Evolutionary conservation across 73 alveolate genomes (phyloP).

Genomic region (Breviolum minutum): DNA sequence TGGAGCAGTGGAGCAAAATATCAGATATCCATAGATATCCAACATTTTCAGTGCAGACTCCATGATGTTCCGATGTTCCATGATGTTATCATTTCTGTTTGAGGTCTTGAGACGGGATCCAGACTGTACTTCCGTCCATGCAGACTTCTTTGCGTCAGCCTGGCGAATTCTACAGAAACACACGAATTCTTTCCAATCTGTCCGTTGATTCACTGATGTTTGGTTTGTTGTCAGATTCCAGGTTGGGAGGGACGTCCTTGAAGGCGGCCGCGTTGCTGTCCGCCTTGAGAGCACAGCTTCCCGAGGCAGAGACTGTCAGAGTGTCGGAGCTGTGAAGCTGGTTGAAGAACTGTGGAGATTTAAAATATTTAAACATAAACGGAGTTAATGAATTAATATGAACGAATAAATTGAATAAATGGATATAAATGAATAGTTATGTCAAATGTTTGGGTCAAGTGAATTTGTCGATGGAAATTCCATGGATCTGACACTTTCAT

Average conservation of each 20-base stretch:
- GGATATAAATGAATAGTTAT: background rate
- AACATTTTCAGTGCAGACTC: background rate
- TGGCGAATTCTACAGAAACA: background rate
- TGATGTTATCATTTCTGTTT: too few species aligned
- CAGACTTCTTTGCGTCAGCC: slow-evolving; percentile 66
- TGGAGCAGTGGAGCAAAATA: background rate
- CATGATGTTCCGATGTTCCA: background rate
- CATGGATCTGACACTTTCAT: too few species aligned
- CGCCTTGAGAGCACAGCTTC: slow-evolving; percentile 41
- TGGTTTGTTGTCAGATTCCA: background rate
- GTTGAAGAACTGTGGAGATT: background rate
- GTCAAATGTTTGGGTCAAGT: background rate
- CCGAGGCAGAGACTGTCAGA: slow-evolving; percentile 47
- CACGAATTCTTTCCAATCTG: background rate
- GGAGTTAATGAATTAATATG: too few species aligned
- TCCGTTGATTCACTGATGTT: background rate
- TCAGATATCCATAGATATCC: background rate
- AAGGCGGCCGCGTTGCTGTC: slow-evolving; percentile 81
- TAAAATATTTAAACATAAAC: too few species aligned
- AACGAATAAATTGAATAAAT: too few species aligned
- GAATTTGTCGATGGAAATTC: too few species aligned
- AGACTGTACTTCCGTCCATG: slow-evolving; percentile 48
- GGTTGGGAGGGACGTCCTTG: slow-evolving; percentile 89
- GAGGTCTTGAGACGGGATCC: slow-evolving; percentile 77
- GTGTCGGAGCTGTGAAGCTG: background rate